phyloP scores from a whole-genome alignment of 345 rosid genomes.

The Populus davidiana region DNA sequence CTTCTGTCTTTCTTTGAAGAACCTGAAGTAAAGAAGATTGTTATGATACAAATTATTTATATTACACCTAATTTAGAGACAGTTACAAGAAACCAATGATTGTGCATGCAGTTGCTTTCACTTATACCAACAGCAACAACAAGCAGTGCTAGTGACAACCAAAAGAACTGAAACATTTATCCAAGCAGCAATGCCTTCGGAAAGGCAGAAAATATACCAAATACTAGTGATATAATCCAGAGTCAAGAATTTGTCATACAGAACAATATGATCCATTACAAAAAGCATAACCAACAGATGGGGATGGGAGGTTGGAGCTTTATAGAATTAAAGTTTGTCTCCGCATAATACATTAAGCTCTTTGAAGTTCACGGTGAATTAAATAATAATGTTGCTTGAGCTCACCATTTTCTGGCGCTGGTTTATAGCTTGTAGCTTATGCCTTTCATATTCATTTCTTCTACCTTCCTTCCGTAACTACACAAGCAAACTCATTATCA shows the following conservation, averaged over 20 bases:
- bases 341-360: background rate
- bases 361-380: background rate
- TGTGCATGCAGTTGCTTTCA: background rate
- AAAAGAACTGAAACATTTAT: background rate
- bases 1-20: constrained; percentile 98
- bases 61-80: background rate
- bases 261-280: background rate
- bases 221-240: background rate
- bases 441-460: constrained; percentile 97
- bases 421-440: constrained; percentile 88
- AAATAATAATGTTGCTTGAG: background rate
- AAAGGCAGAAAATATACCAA: background rate
- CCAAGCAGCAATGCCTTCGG: background rate
- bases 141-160: background rate
- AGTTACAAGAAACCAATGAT: background rate
- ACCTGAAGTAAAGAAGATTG: constrained; percentile 51
- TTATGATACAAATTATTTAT: constrained; percentile 3
- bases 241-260: background rate
- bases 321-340: background rate
- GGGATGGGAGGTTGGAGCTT: background rate
- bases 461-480: constrained; percentile 96
- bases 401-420: constrained; percentile 96
- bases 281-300: background rate
- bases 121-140: background rate
- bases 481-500: constrained; percentile 20